A percentile compares a stretch with the other conserved stretches of the same genome.
These are phyloP conservation scores for Oryza australiensis DNA, from an alignment of 176 grass and related monocot genomes.

Conservation along the genomic window DNA sequence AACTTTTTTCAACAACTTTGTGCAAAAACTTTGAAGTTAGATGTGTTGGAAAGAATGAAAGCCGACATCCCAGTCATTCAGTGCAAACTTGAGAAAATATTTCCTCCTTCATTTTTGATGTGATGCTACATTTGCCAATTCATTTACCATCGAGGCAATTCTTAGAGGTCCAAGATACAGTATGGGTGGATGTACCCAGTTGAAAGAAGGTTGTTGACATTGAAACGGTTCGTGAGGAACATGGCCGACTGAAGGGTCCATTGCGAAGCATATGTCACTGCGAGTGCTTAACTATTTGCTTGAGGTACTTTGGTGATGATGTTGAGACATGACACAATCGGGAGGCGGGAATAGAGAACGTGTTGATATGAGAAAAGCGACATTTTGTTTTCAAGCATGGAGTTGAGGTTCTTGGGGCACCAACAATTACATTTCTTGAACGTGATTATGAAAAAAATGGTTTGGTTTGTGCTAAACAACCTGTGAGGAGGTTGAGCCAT, in stretches of 20 bases:
- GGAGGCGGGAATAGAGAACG: no score
- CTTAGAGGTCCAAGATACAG: not conserved
- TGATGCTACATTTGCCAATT: slow-evolving; percentile 26
- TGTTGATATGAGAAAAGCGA: no score
- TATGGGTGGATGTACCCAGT: slow-evolving; percentile 11
- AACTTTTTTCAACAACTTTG: no score
- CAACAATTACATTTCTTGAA: no score
- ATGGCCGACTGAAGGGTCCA: no score
- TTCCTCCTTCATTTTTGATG: slow-evolving; percentile 11
- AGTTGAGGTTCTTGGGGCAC: no score
- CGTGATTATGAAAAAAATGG: no score
- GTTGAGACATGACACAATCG: not conserved
- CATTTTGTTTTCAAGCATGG: no score
- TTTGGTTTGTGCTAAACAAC: no score
- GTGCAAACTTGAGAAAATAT: slow-evolving; percentile 18
- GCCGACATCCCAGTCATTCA: not conserved
- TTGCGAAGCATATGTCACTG: not conserved
- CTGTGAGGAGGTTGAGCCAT: no score
- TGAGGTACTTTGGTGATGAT: not conserved
- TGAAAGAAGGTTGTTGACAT: no score
- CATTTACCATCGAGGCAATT: slow-evolving; percentile 21
- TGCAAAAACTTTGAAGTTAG: no score
- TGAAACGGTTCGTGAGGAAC: not conserved
- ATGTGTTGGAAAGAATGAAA: not conserved
- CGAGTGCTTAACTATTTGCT: not conserved